These are phyloP conservation scores for Phytophthora nicotianae DNA, from an alignment of 352 stramenopile species.

Conservation along the genomic window DNA sequence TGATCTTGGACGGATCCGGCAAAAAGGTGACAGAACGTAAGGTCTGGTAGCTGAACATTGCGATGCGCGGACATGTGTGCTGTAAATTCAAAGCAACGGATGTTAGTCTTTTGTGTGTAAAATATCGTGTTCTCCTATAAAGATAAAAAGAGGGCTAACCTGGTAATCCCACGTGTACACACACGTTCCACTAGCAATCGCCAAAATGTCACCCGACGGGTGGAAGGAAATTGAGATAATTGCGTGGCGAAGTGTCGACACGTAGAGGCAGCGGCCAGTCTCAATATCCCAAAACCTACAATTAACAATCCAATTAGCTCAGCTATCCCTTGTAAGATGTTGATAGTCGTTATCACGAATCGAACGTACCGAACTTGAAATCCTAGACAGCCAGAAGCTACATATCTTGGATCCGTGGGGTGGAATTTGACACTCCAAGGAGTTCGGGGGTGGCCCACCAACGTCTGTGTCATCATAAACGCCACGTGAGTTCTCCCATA, in stretches of 20 bases:
- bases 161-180: slow-evolving; percentile 97
- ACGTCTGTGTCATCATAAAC: slow-evolving; percentile 48
- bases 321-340: neutral
- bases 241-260: slow-evolving; percentile 92
- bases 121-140: neutral
- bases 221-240: slow-evolving; percentile 98
- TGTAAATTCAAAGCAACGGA: slow-evolving; percentile 21
- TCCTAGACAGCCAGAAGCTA: slow-evolving; percentile 97
- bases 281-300: slow-evolving; percentile 89
- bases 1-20: slow-evolving; percentile 89
- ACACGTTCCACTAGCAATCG: slow-evolving; percentile 94
- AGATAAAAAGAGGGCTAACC: slow-evolving; percentile 57
- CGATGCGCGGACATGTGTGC: slow-evolving; percentile 83
- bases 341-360: neutral
- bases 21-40: slow-evolving; percentile 95
- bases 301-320: neutral
- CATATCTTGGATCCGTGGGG: slow-evolving; percentile 91
- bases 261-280: slow-evolving; percentile 92
- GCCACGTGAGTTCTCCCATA: slow-evolving; percentile 1
- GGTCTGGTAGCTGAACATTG: slow-evolving; percentile 90
- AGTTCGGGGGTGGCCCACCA: slow-evolving; percentile 85
- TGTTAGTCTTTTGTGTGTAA: slow-evolving; percentile 4
- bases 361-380: slow-evolving; percentile 90
- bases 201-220: slow-evolving; percentile 92
- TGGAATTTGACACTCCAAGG: slow-evolving; percentile 99